Percentiles rank a stretch among this genome's conserved stretches.
These are phyloP conservation scores for Dalbergia cultrata DNA, from an alignment of 306 rosid genomes.

Conservation along the genomic window DNA sequence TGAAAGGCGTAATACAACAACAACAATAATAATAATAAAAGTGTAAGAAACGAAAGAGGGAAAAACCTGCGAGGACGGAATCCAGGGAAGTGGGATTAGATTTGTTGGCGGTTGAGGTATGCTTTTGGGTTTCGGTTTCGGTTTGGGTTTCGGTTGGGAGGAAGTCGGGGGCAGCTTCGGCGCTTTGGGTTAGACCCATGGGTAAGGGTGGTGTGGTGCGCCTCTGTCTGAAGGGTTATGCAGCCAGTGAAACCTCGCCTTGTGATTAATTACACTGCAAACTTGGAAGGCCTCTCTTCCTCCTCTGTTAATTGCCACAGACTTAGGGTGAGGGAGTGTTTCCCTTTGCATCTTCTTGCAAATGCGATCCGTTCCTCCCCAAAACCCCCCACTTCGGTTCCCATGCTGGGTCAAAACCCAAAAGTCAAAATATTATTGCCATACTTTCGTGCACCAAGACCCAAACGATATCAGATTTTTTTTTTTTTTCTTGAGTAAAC, in stretches of 20 bases:
- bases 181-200: slow-evolving; percentile 51
- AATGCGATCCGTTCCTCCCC: too few relatives aligned
- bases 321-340: too few relatives aligned
- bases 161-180: slow-evolving; percentile 22
- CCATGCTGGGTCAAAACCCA: too few relatives aligned
- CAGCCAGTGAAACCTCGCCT: background rate
- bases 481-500: too few relatives aligned
- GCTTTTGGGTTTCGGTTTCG: slow-evolving; percentile 11
- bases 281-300: too few relatives aligned
- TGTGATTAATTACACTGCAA: background rate
- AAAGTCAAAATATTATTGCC: too few relatives aligned
- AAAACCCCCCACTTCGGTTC: too few relatives aligned
- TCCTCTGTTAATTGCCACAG: too few relatives aligned
- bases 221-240: background rate
- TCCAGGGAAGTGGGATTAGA: slow-evolving; percentile 58
- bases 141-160: slow-evolving; percentile 3
- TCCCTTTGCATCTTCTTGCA: too few relatives aligned
- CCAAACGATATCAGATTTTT: too few relatives aligned
- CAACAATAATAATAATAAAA: background rate
- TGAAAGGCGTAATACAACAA: slow-evolving; percentile 24
- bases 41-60: background rate
- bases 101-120: background rate
- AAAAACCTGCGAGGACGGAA: slow-evolving; percentile 67
- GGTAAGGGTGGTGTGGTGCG: too few relatives aligned
- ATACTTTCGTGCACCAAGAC: too few relatives aligned